phyloP scores from a whole-genome alignment of 139 green algal genomes.

The Chlorella vulgaris region DNA sequence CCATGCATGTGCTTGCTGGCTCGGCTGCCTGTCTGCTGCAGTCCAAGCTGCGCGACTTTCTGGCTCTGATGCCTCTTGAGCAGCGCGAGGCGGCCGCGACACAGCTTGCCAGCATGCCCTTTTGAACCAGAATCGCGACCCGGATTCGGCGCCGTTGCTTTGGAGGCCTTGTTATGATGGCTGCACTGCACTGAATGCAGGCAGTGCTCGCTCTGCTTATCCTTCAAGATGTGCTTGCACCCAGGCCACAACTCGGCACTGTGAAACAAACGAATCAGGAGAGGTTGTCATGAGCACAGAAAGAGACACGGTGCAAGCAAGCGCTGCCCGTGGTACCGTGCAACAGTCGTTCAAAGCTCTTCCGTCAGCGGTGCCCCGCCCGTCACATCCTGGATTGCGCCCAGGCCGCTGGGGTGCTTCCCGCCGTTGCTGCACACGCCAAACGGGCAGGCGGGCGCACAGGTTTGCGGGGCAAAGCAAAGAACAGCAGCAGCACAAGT shows the following conservation, averaged over 20 bases:
- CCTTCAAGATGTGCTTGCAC: too few relatives aligned
- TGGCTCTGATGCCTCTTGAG: constrained; percentile 55
- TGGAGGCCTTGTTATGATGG: too few relatives aligned
- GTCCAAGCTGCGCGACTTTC: constrained; percentile 53
- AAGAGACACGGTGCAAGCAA: too few relatives aligned
- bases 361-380: constrained; percentile 1
- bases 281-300: too few relatives aligned
- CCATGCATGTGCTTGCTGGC: neutral
- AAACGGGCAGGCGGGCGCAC: neutral
- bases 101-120: constrained; percentile 30
- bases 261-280: too few relatives aligned
- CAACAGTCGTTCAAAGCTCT: constrained; percentile 8
- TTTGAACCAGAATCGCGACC: too few relatives aligned
- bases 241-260: too few relatives aligned
- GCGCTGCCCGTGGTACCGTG: neutral
- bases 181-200: too few relatives aligned
- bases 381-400: constrained; percentile 54
- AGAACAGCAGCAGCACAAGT: neutral
- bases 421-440: neutral
- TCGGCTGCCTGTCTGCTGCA: neutral
- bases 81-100: constrained; percentile 46
- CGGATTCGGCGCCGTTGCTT: too few relatives aligned
- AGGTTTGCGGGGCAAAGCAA: too few relatives aligned
- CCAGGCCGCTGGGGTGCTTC: constrained; percentile 40
- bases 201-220: too few relatives aligned